Percentiles rank a stretch among this genome's conserved stretches.
These are phyloP conservation scores for Starmerella khaoyaiensis DNA, from an alignment of 805 yeast species.

Conservation along the genomic window DNA sequence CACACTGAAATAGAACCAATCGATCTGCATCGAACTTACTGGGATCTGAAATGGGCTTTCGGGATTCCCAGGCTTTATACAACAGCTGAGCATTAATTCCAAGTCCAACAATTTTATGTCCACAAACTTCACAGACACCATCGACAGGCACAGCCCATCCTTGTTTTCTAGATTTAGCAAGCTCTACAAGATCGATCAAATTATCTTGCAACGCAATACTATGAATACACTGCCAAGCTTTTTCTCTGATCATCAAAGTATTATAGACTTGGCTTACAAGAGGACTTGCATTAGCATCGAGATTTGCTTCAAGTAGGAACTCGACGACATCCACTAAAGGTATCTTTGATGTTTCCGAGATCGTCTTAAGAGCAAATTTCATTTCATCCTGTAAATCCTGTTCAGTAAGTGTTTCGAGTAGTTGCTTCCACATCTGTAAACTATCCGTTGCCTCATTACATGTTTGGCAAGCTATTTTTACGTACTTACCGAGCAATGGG, in stretches of 20 bases:
- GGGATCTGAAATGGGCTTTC: not conserved
- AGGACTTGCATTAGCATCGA: not conserved
- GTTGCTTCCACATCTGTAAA: slow-evolving; percentile 31
- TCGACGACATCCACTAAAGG: not conserved
- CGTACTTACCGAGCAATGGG: slow-evolving; percentile 10
- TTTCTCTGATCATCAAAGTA: slow-evolving; percentile 7
- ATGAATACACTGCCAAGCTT: slow-evolving; percentile 7
- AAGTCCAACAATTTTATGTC: slow-evolving; percentile 58
- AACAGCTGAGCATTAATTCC: slow-evolving; percentile 39
- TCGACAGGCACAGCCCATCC: slow-evolving; percentile 53
- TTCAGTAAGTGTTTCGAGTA: slow-evolving; percentile 32
- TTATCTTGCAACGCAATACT: slow-evolving; percentile 44
- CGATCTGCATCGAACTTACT: slow-evolving; percentile 2
- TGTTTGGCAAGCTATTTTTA: slow-evolving; percentile 19
- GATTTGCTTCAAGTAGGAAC: not conserved
- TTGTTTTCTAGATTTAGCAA: slow-evolving; percentile 33
- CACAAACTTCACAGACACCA: slow-evolving; percentile 63
- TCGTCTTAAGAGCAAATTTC: not conserved
- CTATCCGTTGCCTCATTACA: slow-evolving; percentile 20
- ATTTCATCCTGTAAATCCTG: not conserved
- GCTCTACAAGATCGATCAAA: slow-evolving; percentile 33
- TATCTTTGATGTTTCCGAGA: slow-evolving; percentile 2
- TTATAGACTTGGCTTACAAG: slow-evolving; percentile 7
- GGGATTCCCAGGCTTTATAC: slow-evolving; percentile 24
- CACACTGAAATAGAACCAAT: slow-evolving; percentile 17